Conservation (phyloP, 345 rosid species). For the Nasturtium officinale region DNA sequence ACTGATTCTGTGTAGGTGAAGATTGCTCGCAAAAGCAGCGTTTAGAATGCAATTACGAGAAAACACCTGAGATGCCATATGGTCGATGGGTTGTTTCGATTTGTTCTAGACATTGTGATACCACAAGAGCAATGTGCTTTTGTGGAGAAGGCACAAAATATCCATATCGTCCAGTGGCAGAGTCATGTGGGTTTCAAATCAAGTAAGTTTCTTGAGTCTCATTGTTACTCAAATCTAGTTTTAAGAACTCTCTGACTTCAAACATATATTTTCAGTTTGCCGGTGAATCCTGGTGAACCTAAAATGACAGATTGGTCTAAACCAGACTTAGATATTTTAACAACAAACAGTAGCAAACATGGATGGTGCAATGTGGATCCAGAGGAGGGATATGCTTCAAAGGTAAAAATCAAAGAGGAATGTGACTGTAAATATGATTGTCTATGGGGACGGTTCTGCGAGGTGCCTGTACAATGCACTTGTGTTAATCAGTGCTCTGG, state of each 20-base stretch:
- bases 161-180: constrained; percentile 92
- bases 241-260: constrained; percentile 24
- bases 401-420: constrained; percentile 69
- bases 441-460: constrained; percentile 83
- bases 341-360: constrained; percentile 72
- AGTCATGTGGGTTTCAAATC: constrained; percentile 80
- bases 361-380: constrained; percentile 99
- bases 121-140: constrained; percentile 92
- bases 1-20: constrained; percentile 56
- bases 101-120: constrained; percentile 83
- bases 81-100: constrained; percentile 94
- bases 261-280: constrained; percentile 50
- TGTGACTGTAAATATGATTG: constrained; percentile 97
- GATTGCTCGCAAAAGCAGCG: constrained; percentile 68
- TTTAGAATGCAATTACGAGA: constrained; percentile 73
- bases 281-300: constrained; percentile 67
- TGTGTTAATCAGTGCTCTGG: constrained; percentile 94
- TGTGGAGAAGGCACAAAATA: constrained; percentile 98
- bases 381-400: constrained; percentile 63
- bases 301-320: constrained; percentile 73
- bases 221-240: constrained; percentile 13
- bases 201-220: constrained; percentile 51
- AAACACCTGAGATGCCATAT: constrained; percentile 70
- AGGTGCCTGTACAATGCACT: constrained; percentile 71
- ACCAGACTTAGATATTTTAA: constrained; percentile 72